Evolutionary conservation across 1,284 basidiomycete species (phyloP).

Genomic region (Rugosomyces carneus): DNA sequence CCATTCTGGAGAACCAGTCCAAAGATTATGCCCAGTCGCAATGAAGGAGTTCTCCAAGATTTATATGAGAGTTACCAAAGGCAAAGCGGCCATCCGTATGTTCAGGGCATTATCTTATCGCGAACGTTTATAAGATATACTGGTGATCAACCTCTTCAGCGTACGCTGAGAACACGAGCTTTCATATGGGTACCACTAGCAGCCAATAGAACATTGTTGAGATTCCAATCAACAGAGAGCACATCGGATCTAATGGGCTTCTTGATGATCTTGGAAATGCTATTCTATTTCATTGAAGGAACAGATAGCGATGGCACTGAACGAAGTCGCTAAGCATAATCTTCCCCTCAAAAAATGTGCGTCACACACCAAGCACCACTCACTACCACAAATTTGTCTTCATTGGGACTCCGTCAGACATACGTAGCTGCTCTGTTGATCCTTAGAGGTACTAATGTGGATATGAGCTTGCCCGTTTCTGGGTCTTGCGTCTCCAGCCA

Average conservation of each 20-base stretch:
- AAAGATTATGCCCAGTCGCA: slow-evolving; percentile 95
- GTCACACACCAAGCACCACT: slow-evolving; percentile 79
- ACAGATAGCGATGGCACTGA: slow-evolving; percentile 87
- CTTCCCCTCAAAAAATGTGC: slow-evolving; percentile 5
- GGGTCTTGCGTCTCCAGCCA: slow-evolving; percentile 83
- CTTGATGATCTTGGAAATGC: slow-evolving; percentile 97
- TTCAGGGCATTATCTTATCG: slow-evolving; percentile 32
- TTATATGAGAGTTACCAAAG: slow-evolving; percentile 81
- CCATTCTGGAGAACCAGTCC: slow-evolving; percentile 81
- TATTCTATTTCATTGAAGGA: slow-evolving; percentile 95
- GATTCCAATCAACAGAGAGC: slow-evolving; percentile 94
- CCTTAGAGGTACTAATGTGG: slow-evolving; percentile 91
- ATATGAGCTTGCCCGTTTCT: slow-evolving; percentile 61
- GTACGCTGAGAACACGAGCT: slow-evolving; percentile 93
- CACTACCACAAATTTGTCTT: slow-evolving; percentile 98
- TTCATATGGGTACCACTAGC: slow-evolving; percentile 94
- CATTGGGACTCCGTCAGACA: slow-evolving; percentile 94
- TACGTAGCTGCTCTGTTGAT: slow-evolving; percentile 95
- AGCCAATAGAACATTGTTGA: slow-evolving; percentile 93
- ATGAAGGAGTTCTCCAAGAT: slow-evolving; percentile 76
- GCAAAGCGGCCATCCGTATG: slow-evolving; percentile 73
- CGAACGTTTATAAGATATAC: slow-evolving; percentile 36
- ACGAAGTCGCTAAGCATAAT: background rate
- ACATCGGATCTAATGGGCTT: slow-evolving; percentile 95
- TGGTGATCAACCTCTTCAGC: slow-evolving; percentile 98